Evolutionary conservation across 2,329 filamentous ascomycete genomes (phyloP).

Genomic region (Alternaria dauci): DNA sequence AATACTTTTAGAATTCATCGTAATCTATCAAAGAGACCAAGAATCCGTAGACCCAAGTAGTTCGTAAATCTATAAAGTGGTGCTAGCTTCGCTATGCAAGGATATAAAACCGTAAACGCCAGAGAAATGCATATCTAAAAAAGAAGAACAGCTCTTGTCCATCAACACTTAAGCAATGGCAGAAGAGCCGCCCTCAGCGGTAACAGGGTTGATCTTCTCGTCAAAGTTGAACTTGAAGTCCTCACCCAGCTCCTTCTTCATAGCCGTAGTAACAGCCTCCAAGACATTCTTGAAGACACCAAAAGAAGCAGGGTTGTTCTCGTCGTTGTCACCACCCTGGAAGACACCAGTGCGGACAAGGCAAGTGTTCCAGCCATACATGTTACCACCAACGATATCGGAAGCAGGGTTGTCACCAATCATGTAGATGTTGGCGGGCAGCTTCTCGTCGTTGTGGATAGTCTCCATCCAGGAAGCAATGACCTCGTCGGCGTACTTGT

Average conservation of each 20-base stretch:
- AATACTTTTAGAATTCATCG: constrained; percentile 50
- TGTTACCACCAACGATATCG: constrained; percentile 79
- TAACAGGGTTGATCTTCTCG: constrained; percentile 73
- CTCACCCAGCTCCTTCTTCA: constrained; percentile 74
- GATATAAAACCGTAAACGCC: constrained; percentile 16
- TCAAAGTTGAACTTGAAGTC: constrained; percentile 79
- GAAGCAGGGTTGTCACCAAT: constrained; percentile 77
- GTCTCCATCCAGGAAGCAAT: constrained; percentile 77
- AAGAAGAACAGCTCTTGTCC: background rate
- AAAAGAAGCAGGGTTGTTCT: constrained; percentile 79
- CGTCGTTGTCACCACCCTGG: constrained; percentile 78
- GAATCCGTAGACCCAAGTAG: constrained; percentile 6
- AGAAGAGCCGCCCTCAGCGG: constrained; percentile 61
- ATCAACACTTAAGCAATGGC: constrained; percentile 61
- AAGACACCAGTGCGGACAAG: constrained; percentile 80
- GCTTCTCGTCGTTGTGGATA: constrained; percentile 74
- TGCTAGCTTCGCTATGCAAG: constrained; percentile 16
- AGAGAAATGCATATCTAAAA: constrained; percentile 12
- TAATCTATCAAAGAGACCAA: constrained; percentile 3
- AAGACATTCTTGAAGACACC: constrained; percentile 78
- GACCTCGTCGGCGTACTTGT: constrained; percentile 80
- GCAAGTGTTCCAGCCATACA: constrained; percentile 84
- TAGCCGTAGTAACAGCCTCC: constrained; percentile 72
- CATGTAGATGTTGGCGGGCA: constrained; percentile 78
- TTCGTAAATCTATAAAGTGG: constrained; percentile 14